Conservation (phyloP, 306 rosid genomes). For the Inga laurina region DNA sequence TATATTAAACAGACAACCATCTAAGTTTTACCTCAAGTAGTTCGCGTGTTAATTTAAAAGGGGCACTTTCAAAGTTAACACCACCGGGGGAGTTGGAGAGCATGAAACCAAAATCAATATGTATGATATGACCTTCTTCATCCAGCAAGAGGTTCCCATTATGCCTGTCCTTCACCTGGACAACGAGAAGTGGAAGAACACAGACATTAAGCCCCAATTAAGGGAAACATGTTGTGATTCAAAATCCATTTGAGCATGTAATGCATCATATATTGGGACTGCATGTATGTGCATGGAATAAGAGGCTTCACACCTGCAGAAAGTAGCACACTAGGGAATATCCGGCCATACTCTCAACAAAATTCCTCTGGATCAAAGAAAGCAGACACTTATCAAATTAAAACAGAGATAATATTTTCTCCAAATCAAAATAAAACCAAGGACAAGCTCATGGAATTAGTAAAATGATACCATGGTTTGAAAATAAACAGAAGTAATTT, state of each 20-base stretch:
- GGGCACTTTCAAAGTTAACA: constrained; percentile 99
- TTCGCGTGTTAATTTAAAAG: constrained; percentile 95
- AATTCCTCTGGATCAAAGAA: constrained; percentile 79
- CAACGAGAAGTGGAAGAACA: constrained; percentile 32
- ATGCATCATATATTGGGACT: constrained; percentile 26
- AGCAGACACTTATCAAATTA: constrained; percentile 23
- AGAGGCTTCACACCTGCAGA: constrained; percentile 70
- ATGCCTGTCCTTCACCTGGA: constrained; percentile 92
- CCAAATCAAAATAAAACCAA: constrained; percentile 19
- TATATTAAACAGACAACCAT: constrained; percentile 22
- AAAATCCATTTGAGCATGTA: constrained; percentile 6
- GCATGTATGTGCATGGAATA: not conserved
- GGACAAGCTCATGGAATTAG: constrained; percentile 8
- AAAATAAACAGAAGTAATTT: constrained; percentile 2
- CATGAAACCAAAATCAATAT: constrained; percentile 99
- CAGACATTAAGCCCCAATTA: constrained; percentile 26
- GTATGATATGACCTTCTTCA: constrained; percentile 98
- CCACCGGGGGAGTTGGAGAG: constrained; percentile 99
- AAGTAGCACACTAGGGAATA: constrained; percentile 98
- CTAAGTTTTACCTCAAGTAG: constrained; percentile 79
- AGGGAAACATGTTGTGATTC: constrained; percentile 7
- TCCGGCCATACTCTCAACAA: constrained; percentile 99
- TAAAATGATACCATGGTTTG: constrained; percentile 9
- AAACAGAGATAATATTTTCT: constrained; percentile 22
- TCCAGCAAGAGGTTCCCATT: constrained; percentile 95